Evolutionary conservation across 2,329 filamentous ascomycete genomes (phyloP).

Genomic region (Septoria linicola): DNA sequence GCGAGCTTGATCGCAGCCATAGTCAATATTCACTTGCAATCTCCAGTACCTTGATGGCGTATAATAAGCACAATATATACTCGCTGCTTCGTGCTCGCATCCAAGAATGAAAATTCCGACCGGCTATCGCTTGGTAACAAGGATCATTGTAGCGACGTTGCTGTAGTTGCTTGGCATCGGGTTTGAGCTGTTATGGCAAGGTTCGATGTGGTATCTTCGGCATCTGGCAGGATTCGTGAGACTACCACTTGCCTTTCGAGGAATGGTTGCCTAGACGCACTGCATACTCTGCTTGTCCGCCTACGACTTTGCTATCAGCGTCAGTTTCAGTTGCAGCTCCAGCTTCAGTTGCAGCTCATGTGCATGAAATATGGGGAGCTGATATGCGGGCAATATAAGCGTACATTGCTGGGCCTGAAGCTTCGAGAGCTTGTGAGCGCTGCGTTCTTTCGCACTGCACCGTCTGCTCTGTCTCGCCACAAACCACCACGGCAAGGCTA

Average conservation of each 20-base stretch:
- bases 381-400: too few species aligned
- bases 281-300: too few species aligned
- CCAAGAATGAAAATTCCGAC: constrained; percentile 1
- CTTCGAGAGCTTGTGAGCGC: too few species aligned
- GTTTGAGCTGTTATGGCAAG: background rate
- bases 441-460: too few species aligned
- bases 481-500: too few species aligned
- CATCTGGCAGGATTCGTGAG: background rate
- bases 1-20: constrained; percentile 1
- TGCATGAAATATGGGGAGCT: too few species aligned
- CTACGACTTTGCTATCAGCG: too few species aligned
- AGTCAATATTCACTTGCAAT: background rate
- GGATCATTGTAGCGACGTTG: background rate
- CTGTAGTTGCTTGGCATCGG: constrained; percentile 6
- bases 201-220: background rate
- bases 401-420: too few species aligned
- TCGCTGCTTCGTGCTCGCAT: background rate
- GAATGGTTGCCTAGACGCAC: constrained; percentile 3
- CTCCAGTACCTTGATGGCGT: background rate
- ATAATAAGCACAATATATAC: background rate
- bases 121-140: background rate
- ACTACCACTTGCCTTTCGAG: background rate
- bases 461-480: too few species aligned
- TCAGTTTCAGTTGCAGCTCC: too few species aligned
- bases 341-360: too few species aligned